Evolutionary conservation across 768 basidiomycete genomes (phyloP), one percentile per base, ranked within the genome.

Genomic region (Russula emetica): DNA sequence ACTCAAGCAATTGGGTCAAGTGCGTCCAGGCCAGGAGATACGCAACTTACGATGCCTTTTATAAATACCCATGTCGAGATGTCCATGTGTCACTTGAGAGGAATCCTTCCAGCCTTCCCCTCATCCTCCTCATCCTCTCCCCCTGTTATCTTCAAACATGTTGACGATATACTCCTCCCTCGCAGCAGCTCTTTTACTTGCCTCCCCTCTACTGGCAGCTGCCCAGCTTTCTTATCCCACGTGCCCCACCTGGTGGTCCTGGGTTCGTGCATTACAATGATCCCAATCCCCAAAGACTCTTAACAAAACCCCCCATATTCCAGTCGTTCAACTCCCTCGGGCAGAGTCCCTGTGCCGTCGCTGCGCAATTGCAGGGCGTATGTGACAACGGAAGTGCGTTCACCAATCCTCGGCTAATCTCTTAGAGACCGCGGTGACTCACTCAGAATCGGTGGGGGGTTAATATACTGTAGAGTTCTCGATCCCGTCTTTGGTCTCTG

Each of bases 241-340:
- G 1, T 60, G 63, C 32, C 3, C 16, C 22, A 0, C 36, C 10
- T 24, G 45, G 18, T 64, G 63, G 63, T 49, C 18, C 20, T 64
- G 63, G 63, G 63, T 64, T 14, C 26, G 58, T 47, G 11, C 44
- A 1, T 45, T 22, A 47, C 22, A 13, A 47, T 47, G 22, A 47
- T 47, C 10, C 45, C 44, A 36, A 45, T 45, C 9, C n/a, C 9
- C 20, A 18, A 22, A 11, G n/a, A 22, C 4, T 45, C n/a, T 22
- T 8, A n/a, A 44, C 22, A 47, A 20, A 10, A n/a, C 11, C 0
- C 22, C 22, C n/a, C 20, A 10, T 26, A 5, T 44, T 42, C 36
- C 13, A 65, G 64, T 34, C 64, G 13, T 61, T 22, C 49, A 65
- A 65, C 32, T 61, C 59, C 3, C 11, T 65, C n/a, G 49, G n/a